phyloP scores from a whole-genome alignment of 1,139 yeast genomes.

The Blastobotrys niveus region DNA sequence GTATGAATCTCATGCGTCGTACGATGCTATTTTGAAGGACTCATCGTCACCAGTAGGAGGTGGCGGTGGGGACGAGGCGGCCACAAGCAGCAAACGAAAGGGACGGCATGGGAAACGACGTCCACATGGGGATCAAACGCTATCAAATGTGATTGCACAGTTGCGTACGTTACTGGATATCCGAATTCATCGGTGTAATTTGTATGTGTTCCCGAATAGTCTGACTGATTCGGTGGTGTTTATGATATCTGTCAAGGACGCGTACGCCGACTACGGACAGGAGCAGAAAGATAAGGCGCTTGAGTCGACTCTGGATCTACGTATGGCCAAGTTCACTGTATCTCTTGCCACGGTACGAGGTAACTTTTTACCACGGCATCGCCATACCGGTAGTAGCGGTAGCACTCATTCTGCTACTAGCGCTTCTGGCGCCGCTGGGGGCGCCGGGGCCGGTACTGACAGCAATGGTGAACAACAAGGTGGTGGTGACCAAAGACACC shows the following conservation, averaged over 20 bases:
- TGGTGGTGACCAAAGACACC: too few species aligned
- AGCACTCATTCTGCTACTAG: too few species aligned
- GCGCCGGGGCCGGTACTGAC: too few species aligned
- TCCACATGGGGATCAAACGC: constrained; percentile 12
- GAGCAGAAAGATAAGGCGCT: constrained; percentile 18
- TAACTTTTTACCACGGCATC: constrained; percentile 29
- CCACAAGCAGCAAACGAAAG: too few species aligned
- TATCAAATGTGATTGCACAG: constrained; percentile 22
- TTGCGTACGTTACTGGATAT: constrained; percentile 58
- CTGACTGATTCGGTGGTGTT: constrained; percentile 70
- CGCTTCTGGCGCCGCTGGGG: too few species aligned
- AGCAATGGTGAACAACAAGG: too few species aligned
- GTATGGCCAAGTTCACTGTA: constrained; percentile 56
- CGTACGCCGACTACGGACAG: constrained; percentile 50
- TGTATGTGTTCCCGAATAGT: constrained; percentile 73
- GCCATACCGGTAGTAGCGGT: too few species aligned
- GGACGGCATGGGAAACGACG: too few species aligned
- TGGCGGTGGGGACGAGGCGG: too few species aligned
- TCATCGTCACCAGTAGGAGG: constrained; percentile 31
- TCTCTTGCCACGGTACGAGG: constrained; percentile 54
- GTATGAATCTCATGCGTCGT: constrained; percentile 66
- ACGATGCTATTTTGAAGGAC: constrained; percentile 64
- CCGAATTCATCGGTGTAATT: constrained; percentile 46
- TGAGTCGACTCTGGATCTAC: constrained; percentile 29
- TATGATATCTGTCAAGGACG: constrained; percentile 53